Percentiles rank a stretch among this genome's conserved stretches.
phyloP scores from a whole-genome alignment of 768 basidiomycete genomes.

The Nevesoporus exiguus region DNA sequence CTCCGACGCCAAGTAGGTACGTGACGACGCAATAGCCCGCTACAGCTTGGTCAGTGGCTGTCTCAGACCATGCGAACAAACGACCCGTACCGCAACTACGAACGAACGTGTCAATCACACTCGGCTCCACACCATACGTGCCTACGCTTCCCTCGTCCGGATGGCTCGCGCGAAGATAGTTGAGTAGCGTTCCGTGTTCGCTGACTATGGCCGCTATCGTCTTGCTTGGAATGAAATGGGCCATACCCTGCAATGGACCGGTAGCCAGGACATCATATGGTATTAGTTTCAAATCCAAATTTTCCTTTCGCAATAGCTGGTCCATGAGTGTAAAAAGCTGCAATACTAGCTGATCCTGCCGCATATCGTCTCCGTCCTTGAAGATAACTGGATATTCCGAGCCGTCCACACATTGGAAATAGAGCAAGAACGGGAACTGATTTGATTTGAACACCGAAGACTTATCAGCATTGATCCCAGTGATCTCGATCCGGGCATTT shows the following conservation, averaged over 20 bases:
- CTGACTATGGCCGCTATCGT: conserved; percentile 93
- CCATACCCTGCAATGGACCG: conserved; percentile 90
- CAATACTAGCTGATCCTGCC: conserved; percentile 97
- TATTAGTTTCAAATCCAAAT: conserved; percentile 86
- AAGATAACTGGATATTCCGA: conserved; percentile 93
- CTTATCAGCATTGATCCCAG: conserved; percentile 86
- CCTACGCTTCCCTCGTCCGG: conserved; percentile 95
- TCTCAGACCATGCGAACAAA: not conserved
- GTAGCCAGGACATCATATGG: conserved; percentile 95
- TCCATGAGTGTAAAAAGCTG: conserved; percentile 99
- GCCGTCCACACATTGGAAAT: conserved; percentile 82
- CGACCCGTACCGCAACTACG: conserved; percentile 83
- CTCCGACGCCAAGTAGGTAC: conserved; percentile 93
- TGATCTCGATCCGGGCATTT: conserved; percentile 80
- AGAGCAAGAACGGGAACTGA: conserved; percentile 85
- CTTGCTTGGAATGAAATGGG: conserved; percentile 93
- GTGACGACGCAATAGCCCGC: conserved; percentile 98
- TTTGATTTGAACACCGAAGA: conserved; percentile 98
- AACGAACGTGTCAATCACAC: conserved; percentile 94
- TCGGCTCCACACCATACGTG: conserved; percentile 91
- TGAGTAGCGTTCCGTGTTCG: conserved; percentile 84
- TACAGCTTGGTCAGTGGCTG: conserved; percentile 33
- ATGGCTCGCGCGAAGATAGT: conserved; percentile 80
- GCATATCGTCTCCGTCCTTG: conserved; percentile 98
- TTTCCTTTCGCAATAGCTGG: conserved; percentile 86